These are phyloP conservation scores for Pseudogymnoascus sp. DNA, from an alignment of 2,329 filamentous ascomycete genomes.

Conservation along the genomic window DNA sequence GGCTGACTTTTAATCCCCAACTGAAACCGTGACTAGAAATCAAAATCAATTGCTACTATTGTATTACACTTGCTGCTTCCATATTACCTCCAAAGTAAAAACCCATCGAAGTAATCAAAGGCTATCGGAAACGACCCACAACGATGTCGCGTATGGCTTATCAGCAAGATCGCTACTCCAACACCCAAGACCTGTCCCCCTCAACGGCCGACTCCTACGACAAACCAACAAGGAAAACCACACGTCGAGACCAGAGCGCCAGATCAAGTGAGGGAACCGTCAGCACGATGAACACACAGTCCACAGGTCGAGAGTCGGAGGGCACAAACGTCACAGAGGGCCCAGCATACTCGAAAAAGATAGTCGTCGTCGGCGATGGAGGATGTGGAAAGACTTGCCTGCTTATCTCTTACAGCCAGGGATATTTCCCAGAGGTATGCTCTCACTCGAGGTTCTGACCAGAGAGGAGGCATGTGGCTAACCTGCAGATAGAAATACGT, in stretches of 20 bases:
- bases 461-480: neutral
- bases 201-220: constrained; percentile 27
- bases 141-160: constrained; percentile 25
- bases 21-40: neutral
- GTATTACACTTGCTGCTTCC: neutral
- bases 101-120: neutral
- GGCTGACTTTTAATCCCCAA: neutral
- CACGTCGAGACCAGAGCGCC: constrained; percentile 27
- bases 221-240: constrained; percentile 23
- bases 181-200: constrained; percentile 19
- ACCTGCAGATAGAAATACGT: constrained; percentile 78
- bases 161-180: constrained; percentile 24
- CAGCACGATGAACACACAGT: constrained; percentile 63
- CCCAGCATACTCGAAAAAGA: constrained; percentile 95
- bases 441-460: constrained; percentile 11
- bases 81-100: neutral
- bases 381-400: constrained; percentile 98
- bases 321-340: constrained; percentile 83
- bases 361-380: constrained; percentile 95
- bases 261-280: constrained; percentile 82
- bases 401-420: constrained; percentile 96
- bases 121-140: constrained; percentile 3
- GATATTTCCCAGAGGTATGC: constrained; percentile 93
- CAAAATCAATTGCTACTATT: neutral
- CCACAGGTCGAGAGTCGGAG: constrained; percentile 65